Evolutionary conservation across 129 eudicot genomes (phyloP).

Genomic region (Flaveria trinervia): DNA sequence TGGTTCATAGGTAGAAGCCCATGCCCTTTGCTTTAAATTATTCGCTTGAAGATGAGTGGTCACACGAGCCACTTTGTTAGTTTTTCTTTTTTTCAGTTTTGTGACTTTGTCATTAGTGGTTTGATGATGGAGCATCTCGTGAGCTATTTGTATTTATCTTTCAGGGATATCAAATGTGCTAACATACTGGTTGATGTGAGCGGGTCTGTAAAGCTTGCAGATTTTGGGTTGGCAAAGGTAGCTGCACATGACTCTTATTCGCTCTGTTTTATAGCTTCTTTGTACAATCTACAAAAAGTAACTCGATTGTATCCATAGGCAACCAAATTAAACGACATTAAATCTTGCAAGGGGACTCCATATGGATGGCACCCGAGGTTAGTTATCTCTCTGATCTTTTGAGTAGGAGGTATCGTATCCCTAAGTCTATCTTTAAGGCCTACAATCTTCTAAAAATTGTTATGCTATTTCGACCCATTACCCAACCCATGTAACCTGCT

Average conservation of each 20-base stretch:
- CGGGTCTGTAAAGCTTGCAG: slow-evolving; percentile 93
- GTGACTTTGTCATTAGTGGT: neutral
- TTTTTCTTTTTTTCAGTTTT: slow-evolving; percentile 15
- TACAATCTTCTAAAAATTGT: neutral
- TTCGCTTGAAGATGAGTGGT: slow-evolving; percentile 2
- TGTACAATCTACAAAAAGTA: slow-evolving; percentile 15
- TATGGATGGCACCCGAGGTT: slow-evolving; percentile 99
- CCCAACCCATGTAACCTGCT: neutral
- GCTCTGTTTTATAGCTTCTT: neutral
- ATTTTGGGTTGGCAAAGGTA: slow-evolving; percentile 99
- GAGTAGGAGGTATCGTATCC: too few species aligned
- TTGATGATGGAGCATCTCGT: neutral
- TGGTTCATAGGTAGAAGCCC: slow-evolving; percentile 75
- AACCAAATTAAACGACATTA: slow-evolving; percentile 66
- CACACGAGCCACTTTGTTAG: slow-evolving; percentile 12
- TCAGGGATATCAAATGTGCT: slow-evolving; percentile 97
- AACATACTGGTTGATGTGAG: slow-evolving; percentile 76
- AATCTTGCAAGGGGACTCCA: slow-evolving; percentile 94
- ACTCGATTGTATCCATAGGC: slow-evolving; percentile 45
- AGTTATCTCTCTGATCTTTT: slow-evolving; percentile 14
- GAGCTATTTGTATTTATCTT: slow-evolving; percentile 25
- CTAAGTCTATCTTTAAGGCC: neutral
- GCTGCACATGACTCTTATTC: neutral
- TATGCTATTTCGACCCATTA: neutral
- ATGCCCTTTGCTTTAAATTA: neutral